Percentiles rank a stretch among this genome's conserved stretches.
Conservation (phyloP, 768 basidiomycete species). For the Lepiota venenata region DNA sequence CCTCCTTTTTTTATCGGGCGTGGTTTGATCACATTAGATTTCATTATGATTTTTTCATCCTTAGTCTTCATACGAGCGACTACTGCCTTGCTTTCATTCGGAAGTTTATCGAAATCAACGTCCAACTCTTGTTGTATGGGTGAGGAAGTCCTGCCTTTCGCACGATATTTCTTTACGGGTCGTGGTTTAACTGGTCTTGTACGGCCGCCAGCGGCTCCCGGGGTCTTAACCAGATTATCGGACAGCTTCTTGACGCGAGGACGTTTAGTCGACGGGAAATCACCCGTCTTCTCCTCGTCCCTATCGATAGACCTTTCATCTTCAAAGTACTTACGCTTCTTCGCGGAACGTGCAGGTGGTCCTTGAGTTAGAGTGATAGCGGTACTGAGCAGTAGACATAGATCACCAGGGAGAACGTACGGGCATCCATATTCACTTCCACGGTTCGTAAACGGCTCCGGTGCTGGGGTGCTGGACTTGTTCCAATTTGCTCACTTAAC, state of each 20-base stretch:
- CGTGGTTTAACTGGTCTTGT: conserved; percentile 5
- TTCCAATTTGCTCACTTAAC: too few species aligned
- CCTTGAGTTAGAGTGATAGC: neutral
- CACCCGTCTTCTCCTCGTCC: neutral
- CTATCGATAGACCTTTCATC: neutral
- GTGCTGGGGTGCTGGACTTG: too few species aligned
- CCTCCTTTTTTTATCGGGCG: neutral
- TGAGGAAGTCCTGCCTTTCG: conserved; percentile 30
- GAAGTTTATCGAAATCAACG: neutral
- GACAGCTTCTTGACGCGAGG: conserved; percentile 4
- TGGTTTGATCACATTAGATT: neutral
- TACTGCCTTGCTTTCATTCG: neutral
- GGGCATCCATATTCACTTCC: neutral
- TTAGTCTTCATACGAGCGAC: conserved; percentile 1
- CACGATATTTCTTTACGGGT: conserved; percentile 27
- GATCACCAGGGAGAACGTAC: neutral
- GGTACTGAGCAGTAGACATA: too few species aligned
- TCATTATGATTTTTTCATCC: neutral
- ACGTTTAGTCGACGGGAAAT: neutral
- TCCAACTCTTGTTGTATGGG: conserved; percentile 11
- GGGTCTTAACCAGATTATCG: neutral
- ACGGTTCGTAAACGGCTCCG: neutral
- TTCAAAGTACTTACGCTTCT: neutral
- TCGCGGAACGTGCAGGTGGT: neutral
- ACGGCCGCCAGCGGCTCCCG: neutral